Evolutionary conservation across 1,284 basidiomycete genomes (phyloP), one percentile per base, ranked within the genome.

Genomic region (Stygiomarasmius scandens): DNA sequence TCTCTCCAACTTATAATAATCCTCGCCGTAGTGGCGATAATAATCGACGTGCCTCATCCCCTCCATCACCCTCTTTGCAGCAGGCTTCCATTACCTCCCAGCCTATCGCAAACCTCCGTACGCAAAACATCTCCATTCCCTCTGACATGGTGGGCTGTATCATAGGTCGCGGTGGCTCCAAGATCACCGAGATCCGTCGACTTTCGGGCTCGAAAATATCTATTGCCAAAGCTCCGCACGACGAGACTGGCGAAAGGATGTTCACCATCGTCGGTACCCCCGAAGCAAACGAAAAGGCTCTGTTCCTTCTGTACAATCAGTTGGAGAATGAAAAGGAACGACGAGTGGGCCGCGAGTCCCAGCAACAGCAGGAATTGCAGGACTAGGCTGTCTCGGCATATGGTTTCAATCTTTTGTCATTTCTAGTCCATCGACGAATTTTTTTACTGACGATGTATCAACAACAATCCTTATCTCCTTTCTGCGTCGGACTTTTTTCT

Each of bases 121-220:
- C 96, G 12, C 96, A 99, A 77, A 98, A 97, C 77, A 99, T 99
- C 67, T 96, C 96, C 64, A 99, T 99, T 68, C 96, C 96, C 52
- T 92, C 91, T 63, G 95, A 98, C 78, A 99, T 99, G 96, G 96
- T 98, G 64, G 95, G 95, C 59, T 96, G 94, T 72, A 96, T 96
- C 76, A 96, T 96, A 68, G 96, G 96, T 61, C 93, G 95, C 65
- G 95, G 92, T 69, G 96, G 96, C 34, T 92, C 93, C 67, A 99
- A 98, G 83, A 99, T 99, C 67, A 98, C 96, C 59, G 96, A 99
- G 77, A 99, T 99, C 72, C 92, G 96, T 66, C 91, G 96, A 58
- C 84, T 98, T 56, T 96, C 93, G 61, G 96, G 96, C 47, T 96
- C 93, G 64, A 93, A 95, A 76, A 99, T 99, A 73, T 94, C 91